Percentiles rank a stretch among this genome's conserved stretches.
Evolutionary conservation across 805 yeast genomes (phyloP).

Genomic region (Wickerhamomyces alni): DNA sequence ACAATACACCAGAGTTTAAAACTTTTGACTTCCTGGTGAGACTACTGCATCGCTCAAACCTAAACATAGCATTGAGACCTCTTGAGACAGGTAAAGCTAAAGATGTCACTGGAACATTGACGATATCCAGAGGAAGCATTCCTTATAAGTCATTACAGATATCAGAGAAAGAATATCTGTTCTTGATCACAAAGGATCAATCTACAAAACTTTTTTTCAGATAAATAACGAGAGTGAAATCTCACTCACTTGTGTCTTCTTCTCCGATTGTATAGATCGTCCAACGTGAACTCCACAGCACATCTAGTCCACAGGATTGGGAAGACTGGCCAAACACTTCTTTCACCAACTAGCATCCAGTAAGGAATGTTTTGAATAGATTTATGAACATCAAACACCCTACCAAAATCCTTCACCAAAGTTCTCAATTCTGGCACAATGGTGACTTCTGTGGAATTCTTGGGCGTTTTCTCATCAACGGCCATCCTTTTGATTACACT

Average conservation of each 20-base stretch:
- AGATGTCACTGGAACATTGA: constrained; percentile 71
- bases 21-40: constrained; percentile 42
- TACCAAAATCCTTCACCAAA: constrained; percentile 29
- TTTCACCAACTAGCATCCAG: constrained; percentile 88
- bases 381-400: constrained; percentile 50
- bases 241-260: constrained; percentile 18
- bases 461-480: constrained; percentile 83
- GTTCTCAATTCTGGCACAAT: constrained; percentile 84
- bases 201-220: constrained; percentile 35
- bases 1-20: constrained; percentile 32
- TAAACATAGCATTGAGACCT: constrained; percentile 56
- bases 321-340: constrained; percentile 88
- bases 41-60: constrained; percentile 42
- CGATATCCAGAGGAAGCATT: constrained; percentile 46
- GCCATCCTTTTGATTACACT: constrained; percentile 67
- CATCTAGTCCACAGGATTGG: constrained; percentile 84
- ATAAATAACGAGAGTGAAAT: constrained; percentile 9
- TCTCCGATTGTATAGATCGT: constrained; percentile 50
- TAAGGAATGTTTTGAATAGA: constrained; percentile 82
- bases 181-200: constrained; percentile 48
- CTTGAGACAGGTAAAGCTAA: constrained; percentile 75
- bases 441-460: constrained; percentile 75
- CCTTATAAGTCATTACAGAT: constrained; percentile 23
- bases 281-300: constrained; percentile 82
- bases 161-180: constrained; percentile 59